phyloP scores from a whole-genome alignment of 2,329 filamentous ascomycete species.

The Lasiodiplodia sp. region DNA sequence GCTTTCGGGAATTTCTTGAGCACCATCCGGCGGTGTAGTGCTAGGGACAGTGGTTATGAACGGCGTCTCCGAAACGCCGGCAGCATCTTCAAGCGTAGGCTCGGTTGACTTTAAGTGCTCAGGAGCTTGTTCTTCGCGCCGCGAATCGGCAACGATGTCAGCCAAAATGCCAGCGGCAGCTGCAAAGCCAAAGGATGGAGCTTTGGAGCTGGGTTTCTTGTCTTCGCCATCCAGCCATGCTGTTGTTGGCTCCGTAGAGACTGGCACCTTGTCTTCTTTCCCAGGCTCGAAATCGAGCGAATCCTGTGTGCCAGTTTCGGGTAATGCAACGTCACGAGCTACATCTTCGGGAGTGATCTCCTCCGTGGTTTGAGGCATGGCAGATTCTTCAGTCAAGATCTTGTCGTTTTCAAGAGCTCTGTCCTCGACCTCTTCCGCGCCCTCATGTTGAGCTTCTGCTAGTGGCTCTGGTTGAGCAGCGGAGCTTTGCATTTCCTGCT shows the following conservation, averaged over 20 bases:
- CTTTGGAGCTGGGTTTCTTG: neutral
- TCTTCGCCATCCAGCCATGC: neutral
- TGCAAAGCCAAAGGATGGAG: neutral
- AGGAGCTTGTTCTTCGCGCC: neutral
- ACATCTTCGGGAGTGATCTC: neutral
- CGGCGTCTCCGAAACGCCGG: neutral
- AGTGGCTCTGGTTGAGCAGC: neutral
- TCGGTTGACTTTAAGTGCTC: neutral
- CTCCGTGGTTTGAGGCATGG: neutral
- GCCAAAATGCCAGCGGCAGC: slow-evolving; percentile 10
- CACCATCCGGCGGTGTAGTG: neutral
- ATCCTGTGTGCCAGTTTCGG: neutral
- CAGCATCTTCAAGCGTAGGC: neutral
- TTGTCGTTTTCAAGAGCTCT: neutral
- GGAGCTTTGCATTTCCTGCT: neutral
- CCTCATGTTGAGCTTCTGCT: neutral
- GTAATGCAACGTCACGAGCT: neutral
- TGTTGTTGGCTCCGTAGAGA: neutral
- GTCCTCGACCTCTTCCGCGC: neutral
- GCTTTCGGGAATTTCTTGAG: neutral
- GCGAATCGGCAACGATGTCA: neutral
- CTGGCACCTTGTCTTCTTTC: neutral
- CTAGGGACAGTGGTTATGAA: neutral
- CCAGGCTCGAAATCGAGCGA: neutral
- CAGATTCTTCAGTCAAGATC: neutral